A percentile compares a stretch with the other conserved stretches of the same genome.
Evolutionary conservation across 331 rosid genomes (phyloP).

Genomic region (Telfairia occidentalis): DNA sequence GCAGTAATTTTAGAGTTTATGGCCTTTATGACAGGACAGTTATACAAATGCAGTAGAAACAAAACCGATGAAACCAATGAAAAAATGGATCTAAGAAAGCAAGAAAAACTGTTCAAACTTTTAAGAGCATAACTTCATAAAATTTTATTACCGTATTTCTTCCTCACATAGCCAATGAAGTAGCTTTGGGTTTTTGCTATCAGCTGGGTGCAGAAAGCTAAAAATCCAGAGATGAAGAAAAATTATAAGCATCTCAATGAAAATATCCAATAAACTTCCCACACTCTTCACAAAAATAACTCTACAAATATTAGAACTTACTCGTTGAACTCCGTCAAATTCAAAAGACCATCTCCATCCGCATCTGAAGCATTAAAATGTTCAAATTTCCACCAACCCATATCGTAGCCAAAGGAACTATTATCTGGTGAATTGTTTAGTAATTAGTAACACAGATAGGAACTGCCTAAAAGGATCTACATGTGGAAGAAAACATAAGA

Average conservation of each 20-base stretch:
- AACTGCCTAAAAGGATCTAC: not conserved
- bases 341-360: slow-evolving; percentile 67
- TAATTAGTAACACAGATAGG: slow-evolving; percentile 16
- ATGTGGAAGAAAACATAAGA: not conserved
- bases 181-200: slow-evolving; percentile 68
- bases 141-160: slow-evolving; percentile 62
- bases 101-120: not conserved
- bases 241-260: slow-evolving; percentile 7
- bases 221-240: not conserved
- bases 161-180: slow-evolving; percentile 81
- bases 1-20: not conserved
- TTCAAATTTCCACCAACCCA: slow-evolving; percentile 97
- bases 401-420: slow-evolving; percentile 65
- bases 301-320: slow-evolving; percentile 34
- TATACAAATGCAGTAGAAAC: not conserved
- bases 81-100: not conserved
- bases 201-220: slow-evolving; percentile 94
- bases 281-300: slow-evolving; percentile 5
- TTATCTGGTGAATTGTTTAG: slow-evolving; percentile 32
- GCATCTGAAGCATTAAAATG: slow-evolving; percentile 91
- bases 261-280: not conserved
- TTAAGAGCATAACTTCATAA: not conserved
- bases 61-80: not conserved
- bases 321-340: slow-evolving; percentile 85
- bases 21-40: too few relatives aligned